A percentile compares a stretch with the other conserved stretches of the same genome.
Conservation (phyloP, 179 eudicot species). For the Kewa caespitosa region DNA sequence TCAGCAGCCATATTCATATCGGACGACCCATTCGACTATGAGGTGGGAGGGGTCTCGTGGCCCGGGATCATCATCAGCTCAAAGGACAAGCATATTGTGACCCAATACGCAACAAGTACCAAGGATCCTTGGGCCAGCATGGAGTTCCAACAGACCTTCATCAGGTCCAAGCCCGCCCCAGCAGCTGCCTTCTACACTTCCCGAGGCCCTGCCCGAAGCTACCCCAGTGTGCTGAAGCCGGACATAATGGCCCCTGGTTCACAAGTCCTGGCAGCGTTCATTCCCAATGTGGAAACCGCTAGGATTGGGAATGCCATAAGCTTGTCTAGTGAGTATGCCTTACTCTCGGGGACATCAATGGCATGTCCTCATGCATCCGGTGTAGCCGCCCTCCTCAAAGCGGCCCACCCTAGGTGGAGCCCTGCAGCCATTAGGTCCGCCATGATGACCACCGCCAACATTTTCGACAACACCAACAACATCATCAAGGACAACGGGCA, state of each 20-base stretch:
- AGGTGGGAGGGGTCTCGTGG: conserved; percentile 27
- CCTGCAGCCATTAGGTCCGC: conserved; percentile 70
- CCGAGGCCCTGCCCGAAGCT: conserved; percentile 61
- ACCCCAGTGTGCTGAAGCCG: conserved; percentile 49
- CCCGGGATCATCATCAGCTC: conserved; percentile 42
- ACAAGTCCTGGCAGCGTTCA: conserved; percentile 45
- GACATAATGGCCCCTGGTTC: conserved; percentile 69
- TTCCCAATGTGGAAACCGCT: conserved; percentile 23
- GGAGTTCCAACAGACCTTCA: conserved; percentile 41
- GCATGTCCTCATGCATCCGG: conserved; percentile 78
- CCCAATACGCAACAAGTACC: conserved; percentile 27
- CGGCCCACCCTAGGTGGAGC: conserved; percentile 59
- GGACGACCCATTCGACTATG: conserved; percentile 17
- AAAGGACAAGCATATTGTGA: conserved; percentile 30
- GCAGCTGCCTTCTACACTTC: conserved; percentile 57
- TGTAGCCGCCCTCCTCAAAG: conserved; percentile 55
- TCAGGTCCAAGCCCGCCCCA: conserved; percentile 51
- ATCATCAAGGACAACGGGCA: conserved; percentile 40
- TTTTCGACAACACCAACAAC: conserved; percentile 40
- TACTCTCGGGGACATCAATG: conserved; percentile 71
- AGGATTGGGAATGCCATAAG: conserved; percentile 25
- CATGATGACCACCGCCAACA: conserved; percentile 66
- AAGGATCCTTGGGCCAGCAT: conserved; percentile 35
- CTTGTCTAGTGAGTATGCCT: conserved; percentile 38
- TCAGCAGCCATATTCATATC: conserved; percentile 35